Evolutionary conservation across 2,329 filamentous ascomycete genomes (phyloP).

Genomic region (Zymoseptoria tritici): DNA sequence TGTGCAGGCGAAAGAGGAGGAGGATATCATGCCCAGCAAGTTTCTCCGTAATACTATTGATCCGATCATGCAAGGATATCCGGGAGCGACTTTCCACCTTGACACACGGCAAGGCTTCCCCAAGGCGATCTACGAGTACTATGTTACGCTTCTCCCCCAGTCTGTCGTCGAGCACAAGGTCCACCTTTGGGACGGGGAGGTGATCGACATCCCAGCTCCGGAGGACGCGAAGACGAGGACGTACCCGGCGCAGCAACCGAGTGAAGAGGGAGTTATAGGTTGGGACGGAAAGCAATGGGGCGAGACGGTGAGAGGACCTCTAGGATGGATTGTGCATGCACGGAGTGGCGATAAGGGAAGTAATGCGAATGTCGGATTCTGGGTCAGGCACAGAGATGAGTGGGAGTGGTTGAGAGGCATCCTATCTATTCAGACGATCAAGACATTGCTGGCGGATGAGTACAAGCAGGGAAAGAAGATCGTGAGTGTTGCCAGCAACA

Average conservation of each 20-base stretch:
- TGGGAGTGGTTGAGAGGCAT: constrained; percentile 28
- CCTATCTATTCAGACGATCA: constrained; percentile 23
- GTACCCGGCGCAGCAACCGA: constrained; percentile 32
- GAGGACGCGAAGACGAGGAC: constrained; percentile 17
- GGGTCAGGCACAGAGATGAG: constrained; percentile 32
- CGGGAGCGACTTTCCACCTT: constrained; percentile 26
- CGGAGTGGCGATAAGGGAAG: constrained; percentile 30
- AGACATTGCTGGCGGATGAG: constrained; percentile 27
- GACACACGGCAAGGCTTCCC: constrained; percentile 35
- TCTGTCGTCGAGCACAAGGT: constrained; percentile 21
- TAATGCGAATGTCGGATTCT: constrained; percentile 34
- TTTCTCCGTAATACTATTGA: constrained; percentile 36
- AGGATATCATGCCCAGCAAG: constrained; percentile 22
- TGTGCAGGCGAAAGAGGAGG: constrained; percentile 24
- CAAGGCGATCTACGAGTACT: constrained; percentile 37
- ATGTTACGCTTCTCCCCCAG: constrained; percentile 32
- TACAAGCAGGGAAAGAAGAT: constrained; percentile 29
- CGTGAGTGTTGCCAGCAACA: constrained; percentile 9
- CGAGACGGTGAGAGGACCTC: constrained; percentile 29
- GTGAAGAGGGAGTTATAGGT: constrained; percentile 16
- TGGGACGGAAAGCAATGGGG: constrained; percentile 24
- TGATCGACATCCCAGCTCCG: constrained; percentile 30
- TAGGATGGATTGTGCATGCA: constrained; percentile 33
- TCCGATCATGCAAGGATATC: constrained; percentile 36
- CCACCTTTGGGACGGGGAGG: constrained; percentile 25